A percentile compares a stretch with the other conserved stretches of the same genome.
Conservation (phyloP, 2,329 filamentous ascomycete genomes). For the Aspergillus neoniger region DNA sequence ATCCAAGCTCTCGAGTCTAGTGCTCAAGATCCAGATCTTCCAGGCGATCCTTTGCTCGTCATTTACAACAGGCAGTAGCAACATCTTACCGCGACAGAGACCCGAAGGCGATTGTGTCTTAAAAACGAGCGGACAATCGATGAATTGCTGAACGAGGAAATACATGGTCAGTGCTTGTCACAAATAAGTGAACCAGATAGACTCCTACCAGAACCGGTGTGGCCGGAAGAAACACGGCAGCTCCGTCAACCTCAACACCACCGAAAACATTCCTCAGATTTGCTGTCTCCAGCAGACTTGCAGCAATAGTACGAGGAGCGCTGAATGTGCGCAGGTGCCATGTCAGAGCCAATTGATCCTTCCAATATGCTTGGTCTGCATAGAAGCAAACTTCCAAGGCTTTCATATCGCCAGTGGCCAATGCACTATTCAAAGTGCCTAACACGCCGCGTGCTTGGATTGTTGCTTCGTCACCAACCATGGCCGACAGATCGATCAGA, state of each 20-base stretch:
- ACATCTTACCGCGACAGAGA: constrained; percentile 33
- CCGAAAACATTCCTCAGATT: neutral
- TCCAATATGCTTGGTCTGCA: constrained; percentile 39
- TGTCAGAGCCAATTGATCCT: constrained; percentile 41
- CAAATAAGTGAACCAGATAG: too few relatives aligned
- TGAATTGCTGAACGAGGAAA: constrained; percentile 28
- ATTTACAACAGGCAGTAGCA: constrained; percentile 30
- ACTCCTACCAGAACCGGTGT: constrained; percentile 21
- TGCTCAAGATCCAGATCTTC: constrained; percentile 33
- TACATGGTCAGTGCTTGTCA: neutral
- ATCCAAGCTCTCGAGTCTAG: constrained; percentile 25
- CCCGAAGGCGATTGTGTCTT: constrained; percentile 33
- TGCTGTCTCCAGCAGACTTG: constrained; percentile 19
- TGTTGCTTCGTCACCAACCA: constrained; percentile 18
- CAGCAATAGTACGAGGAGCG: constrained; percentile 24
- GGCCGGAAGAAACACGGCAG: constrained; percentile 16
- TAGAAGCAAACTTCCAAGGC: constrained; percentile 34
- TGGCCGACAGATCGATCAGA: constrained; percentile 13
- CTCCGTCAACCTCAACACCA: constrained; percentile 16
- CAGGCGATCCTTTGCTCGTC: constrained; percentile 13
- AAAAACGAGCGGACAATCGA: constrained; percentile 36
- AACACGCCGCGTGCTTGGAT: constrained; percentile 14
- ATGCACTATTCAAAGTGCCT: constrained; percentile 15
- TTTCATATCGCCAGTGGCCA: constrained; percentile 20
- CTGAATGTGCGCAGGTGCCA: constrained; percentile 41